Conservation (phyloP, 2,329 filamentous ascomycete species). For the Neonectria faginata region DNA sequence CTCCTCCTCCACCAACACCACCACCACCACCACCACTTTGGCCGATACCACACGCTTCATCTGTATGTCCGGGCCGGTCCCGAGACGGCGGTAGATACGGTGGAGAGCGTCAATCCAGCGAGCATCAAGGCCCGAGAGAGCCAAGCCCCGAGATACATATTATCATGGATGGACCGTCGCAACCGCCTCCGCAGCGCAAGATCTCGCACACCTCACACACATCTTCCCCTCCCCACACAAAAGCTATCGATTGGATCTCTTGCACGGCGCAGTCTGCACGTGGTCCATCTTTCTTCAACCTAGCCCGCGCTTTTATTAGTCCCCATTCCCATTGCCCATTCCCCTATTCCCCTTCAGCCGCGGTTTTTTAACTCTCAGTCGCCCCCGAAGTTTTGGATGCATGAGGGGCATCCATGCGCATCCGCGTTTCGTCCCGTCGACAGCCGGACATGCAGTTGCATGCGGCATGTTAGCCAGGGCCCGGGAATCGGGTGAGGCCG, state of each 20-base stretch:
- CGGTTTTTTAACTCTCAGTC: conserved; percentile 2
- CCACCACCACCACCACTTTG: conserved; percentile 11
- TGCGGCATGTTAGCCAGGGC: conserved; percentile 15
- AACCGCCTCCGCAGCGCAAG: conserved; percentile 17
- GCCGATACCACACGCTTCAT: conserved; percentile 22
- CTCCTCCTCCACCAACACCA: conserved; percentile 8
- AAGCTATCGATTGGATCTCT: conserved; percentile 40
- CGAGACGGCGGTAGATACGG: conserved; percentile 29
- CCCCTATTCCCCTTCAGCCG: conserved; percentile 18
- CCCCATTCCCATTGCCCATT: conserved; percentile 12
- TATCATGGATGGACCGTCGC: conserved; percentile 15
- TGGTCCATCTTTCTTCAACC: conserved; percentile 17
- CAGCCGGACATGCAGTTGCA: conserved; percentile 28
- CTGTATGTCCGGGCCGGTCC: conserved; percentile 46
- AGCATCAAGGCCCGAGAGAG: conserved; percentile 15
- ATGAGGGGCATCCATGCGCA: conserved; percentile 8
- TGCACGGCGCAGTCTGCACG: conserved; percentile 27
- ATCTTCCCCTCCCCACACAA: conserved; percentile 13
- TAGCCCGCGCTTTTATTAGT: conserved; percentile 10
- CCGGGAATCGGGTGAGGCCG: conserved; percentile 34
- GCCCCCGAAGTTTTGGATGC: conserved; percentile 23
- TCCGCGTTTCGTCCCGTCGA: conserved; percentile 21
- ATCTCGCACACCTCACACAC: conserved; percentile 31
- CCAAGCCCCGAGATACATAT: background rate
- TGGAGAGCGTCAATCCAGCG: conserved; percentile 10